phyloP scores from a whole-genome alignment of 352 stramenopile genomes.

The Phytophthora crassamura region DNA sequence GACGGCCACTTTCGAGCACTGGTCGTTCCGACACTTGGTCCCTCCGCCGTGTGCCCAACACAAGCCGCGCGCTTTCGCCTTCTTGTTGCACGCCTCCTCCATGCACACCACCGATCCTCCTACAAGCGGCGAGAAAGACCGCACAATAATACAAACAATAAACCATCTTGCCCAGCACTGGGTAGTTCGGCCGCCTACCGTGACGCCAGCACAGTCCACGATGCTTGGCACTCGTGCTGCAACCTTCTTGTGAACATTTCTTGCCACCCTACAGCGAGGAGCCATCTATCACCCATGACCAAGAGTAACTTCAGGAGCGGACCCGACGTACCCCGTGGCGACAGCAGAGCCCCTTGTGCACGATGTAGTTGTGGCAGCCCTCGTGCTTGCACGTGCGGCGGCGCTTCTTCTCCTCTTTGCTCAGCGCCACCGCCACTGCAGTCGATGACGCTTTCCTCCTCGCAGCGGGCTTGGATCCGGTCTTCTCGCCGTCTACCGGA shows the following conservation, averaged over 20 bases:
- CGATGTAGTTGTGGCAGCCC: conserved; percentile 57
- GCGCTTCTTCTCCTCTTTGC: conserved; percentile 47
- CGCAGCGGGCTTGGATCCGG: neutral
- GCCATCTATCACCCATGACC: no score
- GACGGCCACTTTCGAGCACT: conserved; percentile 47
- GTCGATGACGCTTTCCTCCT: neutral
- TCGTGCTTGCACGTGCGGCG: conserved; percentile 44
- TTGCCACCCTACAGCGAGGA: conserved; percentile 47
- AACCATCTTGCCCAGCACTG: no score
- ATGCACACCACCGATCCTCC: conserved; percentile 55
- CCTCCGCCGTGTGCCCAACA: conserved; percentile 60
- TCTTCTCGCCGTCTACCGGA: neutral
- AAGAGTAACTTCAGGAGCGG: no score
- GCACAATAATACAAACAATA: no score
- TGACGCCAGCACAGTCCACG: conserved; percentile 36
- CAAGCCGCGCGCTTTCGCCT: conserved; percentile 46
- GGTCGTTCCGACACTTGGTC: conserved; percentile 38
- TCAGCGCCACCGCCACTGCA: conserved; percentile 7
- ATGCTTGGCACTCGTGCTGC: conserved; percentile 56
- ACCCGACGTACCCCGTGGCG: conserved; percentile 37
- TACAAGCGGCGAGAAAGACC: neutral
- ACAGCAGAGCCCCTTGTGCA: conserved; percentile 54
- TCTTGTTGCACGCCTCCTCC: conserved; percentile 49
- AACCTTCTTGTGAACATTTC: conserved; percentile 48
- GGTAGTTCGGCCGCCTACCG: neutral